These are phyloP conservation scores for Penicillium lagena DNA, from an alignment of 495 filamentous ascomycete species.

Conservation along the genomic window DNA sequence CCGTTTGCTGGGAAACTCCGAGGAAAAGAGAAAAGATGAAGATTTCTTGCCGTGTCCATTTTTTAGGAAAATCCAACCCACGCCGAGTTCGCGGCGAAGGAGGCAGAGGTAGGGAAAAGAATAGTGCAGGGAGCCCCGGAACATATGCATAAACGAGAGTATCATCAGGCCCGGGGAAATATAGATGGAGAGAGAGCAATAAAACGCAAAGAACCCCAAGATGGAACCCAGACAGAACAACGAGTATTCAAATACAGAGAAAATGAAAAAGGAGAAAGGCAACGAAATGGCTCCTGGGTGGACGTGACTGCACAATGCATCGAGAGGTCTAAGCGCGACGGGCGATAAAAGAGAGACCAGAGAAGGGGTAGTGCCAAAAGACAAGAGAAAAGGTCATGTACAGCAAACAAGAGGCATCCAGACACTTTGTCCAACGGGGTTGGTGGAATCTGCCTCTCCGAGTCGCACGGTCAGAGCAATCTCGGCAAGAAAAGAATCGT, in stretches of 20 bases:
- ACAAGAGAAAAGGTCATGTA: slow-evolving; percentile 14
- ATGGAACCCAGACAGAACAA: too few relatives aligned
- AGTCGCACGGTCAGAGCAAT: background rate
- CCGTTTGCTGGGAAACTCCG: background rate
- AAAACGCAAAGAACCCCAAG: too few relatives aligned
- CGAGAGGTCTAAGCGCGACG: slow-evolving; percentile 2
- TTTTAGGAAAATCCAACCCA: slow-evolving; percentile 4
- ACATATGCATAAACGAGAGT: slow-evolving; percentile 4
- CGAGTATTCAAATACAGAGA: background rate
- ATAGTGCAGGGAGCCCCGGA: slow-evolving; percentile 4
- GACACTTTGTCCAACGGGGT: too few relatives aligned
- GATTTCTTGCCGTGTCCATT: slow-evolving; percentile 2
- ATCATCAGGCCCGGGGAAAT: slow-evolving; percentile 6
- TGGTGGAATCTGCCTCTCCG: too few relatives aligned
- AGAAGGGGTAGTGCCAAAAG: background rate
- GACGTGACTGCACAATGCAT: slow-evolving; percentile 4
- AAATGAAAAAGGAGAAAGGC: slow-evolving; percentile 8
- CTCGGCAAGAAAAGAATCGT: slow-evolving; percentile 1
- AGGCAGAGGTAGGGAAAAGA: background rate
- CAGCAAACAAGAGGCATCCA: slow-evolving; percentile 5
- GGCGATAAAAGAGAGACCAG: background rate
- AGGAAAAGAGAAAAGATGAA: background rate
- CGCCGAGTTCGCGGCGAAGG: background rate
- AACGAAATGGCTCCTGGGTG: slow-evolving; percentile 1
- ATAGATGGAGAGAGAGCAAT: slow-evolving; percentile 3